Evolutionary conservation across 2,329 filamentous ascomycete genomes (phyloP).

Genomic region (Aspergillus ochraceus): DNA sequence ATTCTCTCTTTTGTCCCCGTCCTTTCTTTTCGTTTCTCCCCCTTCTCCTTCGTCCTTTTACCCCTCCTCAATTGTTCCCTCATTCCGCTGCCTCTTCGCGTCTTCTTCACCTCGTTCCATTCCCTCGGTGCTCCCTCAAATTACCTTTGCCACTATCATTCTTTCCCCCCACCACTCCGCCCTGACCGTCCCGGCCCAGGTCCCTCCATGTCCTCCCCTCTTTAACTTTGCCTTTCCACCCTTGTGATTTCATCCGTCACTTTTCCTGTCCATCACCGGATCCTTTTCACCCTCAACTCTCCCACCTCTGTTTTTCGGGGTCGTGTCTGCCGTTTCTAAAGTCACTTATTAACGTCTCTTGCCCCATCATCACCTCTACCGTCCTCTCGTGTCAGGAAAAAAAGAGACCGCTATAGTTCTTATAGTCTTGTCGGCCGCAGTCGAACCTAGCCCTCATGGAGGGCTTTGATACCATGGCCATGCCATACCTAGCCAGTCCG

Average conservation of each 20-base stretch:
- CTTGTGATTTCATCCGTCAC: background rate
- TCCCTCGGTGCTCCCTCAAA: background rate
- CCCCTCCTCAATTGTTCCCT: conserved; percentile 6
- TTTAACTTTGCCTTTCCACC: background rate
- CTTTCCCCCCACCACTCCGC: conserved; percentile 5
- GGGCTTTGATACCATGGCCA: conserved; percentile 61
- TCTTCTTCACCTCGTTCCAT: background rate
- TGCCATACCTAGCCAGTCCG: conserved; percentile 63
- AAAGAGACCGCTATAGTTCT: background rate
- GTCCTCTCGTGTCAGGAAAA: background rate
- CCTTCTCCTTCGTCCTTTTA: conserved; percentile 10
- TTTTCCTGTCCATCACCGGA: background rate
- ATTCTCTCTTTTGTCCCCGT: conserved; percentile 4
- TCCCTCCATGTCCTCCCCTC: conserved; percentile 4
- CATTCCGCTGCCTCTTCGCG: conserved; percentile 8
- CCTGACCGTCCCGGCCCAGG: background rate
- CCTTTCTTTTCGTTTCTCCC: conserved; percentile 1
- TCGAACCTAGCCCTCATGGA: conserved; percentile 43
- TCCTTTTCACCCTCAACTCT: background rate
- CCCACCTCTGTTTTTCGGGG: background rate
- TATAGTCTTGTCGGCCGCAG: background rate
- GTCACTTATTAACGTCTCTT: background rate
- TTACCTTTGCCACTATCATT: conserved; percentile 2
- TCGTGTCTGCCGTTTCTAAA: background rate
- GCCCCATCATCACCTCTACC: background rate